Percentiles rank a stretch among this genome's conserved stretches.
Evolutionary conservation across 1,284 basidiomycete genomes (phyloP).

Genomic region (Athelia sp.): DNA sequence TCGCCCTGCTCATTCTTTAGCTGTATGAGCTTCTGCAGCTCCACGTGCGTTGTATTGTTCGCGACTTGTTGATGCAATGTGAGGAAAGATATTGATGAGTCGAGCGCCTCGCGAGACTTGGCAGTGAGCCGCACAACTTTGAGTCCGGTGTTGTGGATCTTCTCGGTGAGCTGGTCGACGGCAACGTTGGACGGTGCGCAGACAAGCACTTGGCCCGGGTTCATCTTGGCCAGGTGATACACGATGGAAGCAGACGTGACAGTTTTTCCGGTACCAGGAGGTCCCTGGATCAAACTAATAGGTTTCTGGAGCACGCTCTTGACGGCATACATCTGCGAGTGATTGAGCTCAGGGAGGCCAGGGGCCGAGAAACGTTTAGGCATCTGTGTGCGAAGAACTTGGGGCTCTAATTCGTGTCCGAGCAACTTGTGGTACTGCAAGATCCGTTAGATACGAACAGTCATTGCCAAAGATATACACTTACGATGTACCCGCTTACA

Average conservation of each 20-base stretch:
- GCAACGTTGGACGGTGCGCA: conserved; percentile 99
- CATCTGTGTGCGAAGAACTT: conserved; percentile 89
- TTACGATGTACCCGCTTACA: conserved; percentile 95
- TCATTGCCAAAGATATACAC: conserved; percentile 23
- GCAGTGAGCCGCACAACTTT: conserved; percentile 98
- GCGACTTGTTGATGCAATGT: conserved; percentile 97
- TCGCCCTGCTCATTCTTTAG: conserved; percentile 98
- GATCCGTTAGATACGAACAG: conserved; percentile 4
- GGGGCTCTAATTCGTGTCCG: conserved; percentile 92
- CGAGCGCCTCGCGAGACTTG: conserved; percentile 95
- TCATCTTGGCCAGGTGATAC: conserved; percentile 99
- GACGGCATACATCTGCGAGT: conserved; percentile 99
- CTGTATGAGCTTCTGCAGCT: conserved; percentile 96
- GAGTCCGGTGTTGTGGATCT: conserved; percentile 94
- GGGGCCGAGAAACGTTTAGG: conserved; percentile 96
- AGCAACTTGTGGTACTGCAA: conserved; percentile 93
- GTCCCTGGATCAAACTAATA: conserved; percentile 97
- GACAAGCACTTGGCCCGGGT: conserved; percentile 97
- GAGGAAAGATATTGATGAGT: conserved; percentile 89
- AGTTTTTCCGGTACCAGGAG: conserved; percentile 98
- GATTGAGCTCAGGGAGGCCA: conserved; percentile 96
- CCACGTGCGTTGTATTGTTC: conserved; percentile 90
- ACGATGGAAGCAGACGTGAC: conserved; percentile 99
- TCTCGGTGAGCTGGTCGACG: conserved; percentile 98
- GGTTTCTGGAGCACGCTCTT: conserved; percentile 98